These are phyloP conservation scores for Backusella liffmaniae DNA, from an alignment of 192 early-diverging fungal species.

Conservation along the genomic window DNA sequence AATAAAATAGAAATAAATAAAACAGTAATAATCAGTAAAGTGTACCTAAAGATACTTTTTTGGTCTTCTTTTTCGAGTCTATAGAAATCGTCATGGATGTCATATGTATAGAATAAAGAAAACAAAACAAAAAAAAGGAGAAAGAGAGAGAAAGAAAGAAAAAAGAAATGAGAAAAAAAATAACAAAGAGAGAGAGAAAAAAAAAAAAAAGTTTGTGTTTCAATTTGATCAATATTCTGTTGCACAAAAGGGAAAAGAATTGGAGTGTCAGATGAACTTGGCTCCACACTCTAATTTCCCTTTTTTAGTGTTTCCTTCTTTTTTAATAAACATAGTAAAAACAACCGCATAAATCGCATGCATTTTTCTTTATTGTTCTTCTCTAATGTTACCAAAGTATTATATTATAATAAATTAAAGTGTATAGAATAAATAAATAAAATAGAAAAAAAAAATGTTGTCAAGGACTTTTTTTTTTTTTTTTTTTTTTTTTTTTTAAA, in stretches of 20 bases:
- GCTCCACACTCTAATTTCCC: background rate
- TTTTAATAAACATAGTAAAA: background rate
- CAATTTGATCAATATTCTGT: background rate
- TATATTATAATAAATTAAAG: too few species aligned
- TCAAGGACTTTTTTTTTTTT: background rate
- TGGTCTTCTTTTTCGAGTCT: background rate
- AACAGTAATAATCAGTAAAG: background rate
- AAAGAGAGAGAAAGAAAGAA: background rate
- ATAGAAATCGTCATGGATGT: background rate
- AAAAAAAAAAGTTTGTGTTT: conserved; percentile 1
- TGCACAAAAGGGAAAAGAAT: background rate
- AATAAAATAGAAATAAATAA: background rate
- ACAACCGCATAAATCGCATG: background rate
- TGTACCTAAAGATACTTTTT: conserved; percentile 13
- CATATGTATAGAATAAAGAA: background rate
- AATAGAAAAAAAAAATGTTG: background rate
- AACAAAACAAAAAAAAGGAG: background rate
- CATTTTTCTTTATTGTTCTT: background rate
- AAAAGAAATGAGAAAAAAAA: background rate
- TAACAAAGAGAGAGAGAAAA: background rate
- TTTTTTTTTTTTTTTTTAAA: background rate
- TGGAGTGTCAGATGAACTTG: background rate
- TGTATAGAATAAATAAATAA: background rate
- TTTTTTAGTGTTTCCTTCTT: background rate
- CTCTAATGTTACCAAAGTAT: too few species aligned